These are phyloP conservation scores for Lachancea mirantina DNA, from an alignment of 805 yeast species.

Conservation along the genomic window DNA sequence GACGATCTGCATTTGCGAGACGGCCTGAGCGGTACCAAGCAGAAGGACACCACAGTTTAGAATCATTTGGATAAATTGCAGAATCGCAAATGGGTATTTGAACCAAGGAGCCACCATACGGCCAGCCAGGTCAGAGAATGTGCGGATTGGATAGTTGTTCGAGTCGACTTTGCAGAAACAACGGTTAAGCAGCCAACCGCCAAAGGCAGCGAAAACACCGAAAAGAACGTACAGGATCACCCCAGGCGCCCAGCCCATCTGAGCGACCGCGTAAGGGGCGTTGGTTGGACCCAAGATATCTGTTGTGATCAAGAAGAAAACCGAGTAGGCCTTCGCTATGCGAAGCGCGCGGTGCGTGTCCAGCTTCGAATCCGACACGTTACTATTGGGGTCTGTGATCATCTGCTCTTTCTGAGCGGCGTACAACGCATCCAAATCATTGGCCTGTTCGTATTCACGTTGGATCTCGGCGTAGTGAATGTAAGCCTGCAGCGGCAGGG, in stretches of 20 bases:
- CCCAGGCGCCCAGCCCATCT: slow-evolving; percentile 42
- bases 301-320: slow-evolving; percentile 42
- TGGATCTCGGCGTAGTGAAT: slow-evolving; percentile 11
- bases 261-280: slow-evolving; percentile 40
- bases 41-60: slow-evolving; percentile 39
- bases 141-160: slow-evolving; percentile 36
- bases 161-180: slow-evolving; percentile 36
- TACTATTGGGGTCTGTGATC: slow-evolving; percentile 11
- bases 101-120: slow-evolving; percentile 29
- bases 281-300: slow-evolving; percentile 42
- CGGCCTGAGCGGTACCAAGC: slow-evolving; percentile 37
- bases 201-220: slow-evolving; percentile 37
- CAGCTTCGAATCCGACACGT: slow-evolving; percentile 9
- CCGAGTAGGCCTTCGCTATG: slow-evolving; percentile 21
- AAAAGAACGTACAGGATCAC: slow-evolving; percentile 35
- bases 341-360: slow-evolving; percentile 12
- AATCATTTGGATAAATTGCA: slow-evolving; percentile 38
- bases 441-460: slow-evolving; percentile 11
- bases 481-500: slow-evolving; percentile 12
- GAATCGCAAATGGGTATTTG: slow-evolving; percentile 13
- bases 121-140: slow-evolving; percentile 37
- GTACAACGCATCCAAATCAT: slow-evolving; percentile 11
- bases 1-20: slow-evolving; percentile 33
- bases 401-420: slow-evolving; percentile 12
- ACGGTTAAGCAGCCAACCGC: slow-evolving; percentile 35